phyloP scores from a whole-genome alignment of 441 rosid genomes.

The Capsella rubella region DNA sequence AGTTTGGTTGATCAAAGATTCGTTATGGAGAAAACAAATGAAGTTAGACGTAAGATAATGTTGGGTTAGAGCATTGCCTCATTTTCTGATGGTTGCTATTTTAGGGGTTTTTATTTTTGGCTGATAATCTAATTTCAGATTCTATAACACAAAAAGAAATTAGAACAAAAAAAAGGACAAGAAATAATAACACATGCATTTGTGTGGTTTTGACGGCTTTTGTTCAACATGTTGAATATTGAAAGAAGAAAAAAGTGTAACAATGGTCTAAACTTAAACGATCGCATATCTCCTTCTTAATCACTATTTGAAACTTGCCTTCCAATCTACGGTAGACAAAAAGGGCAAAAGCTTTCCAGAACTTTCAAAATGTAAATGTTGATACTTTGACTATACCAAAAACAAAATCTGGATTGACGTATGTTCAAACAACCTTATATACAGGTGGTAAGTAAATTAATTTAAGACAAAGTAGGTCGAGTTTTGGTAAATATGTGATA shows the following conservation, averaged over 20 bases:
- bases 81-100: slow-evolving; percentile 37
- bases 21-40: slow-evolving; percentile 14
- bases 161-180: too few species aligned
- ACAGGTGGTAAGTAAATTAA: not conserved
- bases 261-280: slow-evolving; percentile 30
- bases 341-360: slow-evolving; percentile 13
- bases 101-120: slow-evolving; percentile 43
- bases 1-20: slow-evolving; percentile 22
- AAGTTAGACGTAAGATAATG: slow-evolving; percentile 6
- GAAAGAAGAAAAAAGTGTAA: not conserved
- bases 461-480: slow-evolving; percentile 5
- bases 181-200: not conserved
- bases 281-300: slow-evolving; percentile 8
- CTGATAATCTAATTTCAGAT: slow-evolving; percentile 40
- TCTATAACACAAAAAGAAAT: slow-evolving; percentile 9
- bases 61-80: slow-evolving; percentile 5
- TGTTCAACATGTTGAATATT: slow-evolving; percentile 13
- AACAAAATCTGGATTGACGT: not conserved
- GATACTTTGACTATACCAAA: not conserved
- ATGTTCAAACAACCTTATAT: not conserved
- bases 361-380: not conserved
- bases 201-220: slow-evolving; percentile 31
- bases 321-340: slow-evolving; percentile 29
- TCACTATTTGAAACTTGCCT: slow-evolving; percentile 33
- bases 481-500: slow-evolving; percentile 13